Conservation (phyloP, 495 filamentous ascomycete genomes). For the Daldinia concentrica region DNA sequence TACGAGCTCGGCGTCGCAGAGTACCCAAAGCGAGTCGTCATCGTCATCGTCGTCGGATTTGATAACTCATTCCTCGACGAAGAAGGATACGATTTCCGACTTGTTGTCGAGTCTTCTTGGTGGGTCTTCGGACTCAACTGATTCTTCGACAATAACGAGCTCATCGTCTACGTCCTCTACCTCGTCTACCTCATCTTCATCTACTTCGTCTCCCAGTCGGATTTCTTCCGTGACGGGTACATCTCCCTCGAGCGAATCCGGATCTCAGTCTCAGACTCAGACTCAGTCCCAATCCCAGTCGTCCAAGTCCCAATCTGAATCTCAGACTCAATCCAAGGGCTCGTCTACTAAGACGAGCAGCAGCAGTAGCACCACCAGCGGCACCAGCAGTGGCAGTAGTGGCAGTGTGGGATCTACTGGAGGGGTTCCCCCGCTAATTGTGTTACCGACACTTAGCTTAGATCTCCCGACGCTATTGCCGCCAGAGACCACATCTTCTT, state of each 20-base stretch:
- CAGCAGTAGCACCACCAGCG: background rate
- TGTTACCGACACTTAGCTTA: conserved; percentile 37
- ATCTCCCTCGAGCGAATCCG: conserved; percentile 18
- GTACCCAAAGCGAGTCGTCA: conserved; percentile 25
- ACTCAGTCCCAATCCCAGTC: conserved; percentile 10
- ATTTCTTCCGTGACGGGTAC: conserved; percentile 13
- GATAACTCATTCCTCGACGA: conserved; percentile 40
- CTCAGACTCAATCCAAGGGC: background rate
- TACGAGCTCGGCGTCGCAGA: conserved; percentile 46
- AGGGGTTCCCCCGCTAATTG: conserved; percentile 30
- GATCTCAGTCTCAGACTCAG: conserved; percentile 17
- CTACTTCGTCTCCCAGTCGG: conserved; percentile 13
- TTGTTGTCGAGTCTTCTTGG: conserved; percentile 39
- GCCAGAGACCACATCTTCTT: conserved; percentile 26
- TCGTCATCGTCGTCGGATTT: conserved; percentile 7
- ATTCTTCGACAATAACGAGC: conserved; percentile 24
- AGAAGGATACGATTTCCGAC: conserved; percentile 47
- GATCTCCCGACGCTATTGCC: conserved; percentile 20
- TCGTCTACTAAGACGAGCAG: background rate
- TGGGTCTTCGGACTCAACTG: conserved; percentile 12
- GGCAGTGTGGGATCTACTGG: conserved; percentile 25
- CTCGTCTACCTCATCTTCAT: conserved; percentile 2
- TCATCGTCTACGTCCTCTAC: conserved; percentile 1
- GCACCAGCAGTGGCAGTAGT: background rate
- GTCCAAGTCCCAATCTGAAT: background rate